Conservation (phyloP, 2,329 filamentous ascomycete genomes). For the Hirsutella rhossiliensis region DNA sequence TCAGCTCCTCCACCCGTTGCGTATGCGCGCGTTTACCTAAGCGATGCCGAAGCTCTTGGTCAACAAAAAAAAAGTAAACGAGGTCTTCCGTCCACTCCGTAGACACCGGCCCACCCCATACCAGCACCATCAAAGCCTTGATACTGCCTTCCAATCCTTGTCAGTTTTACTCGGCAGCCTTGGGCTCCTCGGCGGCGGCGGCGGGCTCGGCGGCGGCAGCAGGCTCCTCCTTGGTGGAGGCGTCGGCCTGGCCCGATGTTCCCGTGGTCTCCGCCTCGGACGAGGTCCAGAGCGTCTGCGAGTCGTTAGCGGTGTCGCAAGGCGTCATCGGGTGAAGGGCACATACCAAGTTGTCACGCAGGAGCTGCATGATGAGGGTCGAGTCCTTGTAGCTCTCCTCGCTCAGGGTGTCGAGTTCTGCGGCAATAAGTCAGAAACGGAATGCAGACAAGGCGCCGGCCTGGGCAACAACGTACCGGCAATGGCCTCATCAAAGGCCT, state of each 20-base stretch:
- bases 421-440: background rate
- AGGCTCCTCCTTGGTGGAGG: conserved; percentile 31
- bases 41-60: conserved; percentile 32
- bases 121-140: conserved; percentile 18
- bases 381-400: conserved; percentile 99
- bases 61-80: conserved; percentile 37
- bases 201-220: conserved; percentile 45
- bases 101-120: conserved; percentile 47
- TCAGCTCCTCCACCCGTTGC: conserved; percentile 21
- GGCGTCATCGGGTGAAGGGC: background rate
- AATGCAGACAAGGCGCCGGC: background rate
- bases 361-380: conserved; percentile 96
- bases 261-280: conserved; percentile 84
- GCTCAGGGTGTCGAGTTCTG: conserved; percentile 90
- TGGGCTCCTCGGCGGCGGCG: conserved; percentile 51
- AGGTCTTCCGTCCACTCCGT: conserved; percentile 50
- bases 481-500: conserved; percentile 98
- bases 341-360: conserved; percentile 87
- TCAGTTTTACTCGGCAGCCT: conserved; percentile 48
- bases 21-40: conserved; percentile 33
- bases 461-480: conserved; percentile 36
- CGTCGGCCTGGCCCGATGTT: conserved; percentile 35
- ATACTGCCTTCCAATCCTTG: conserved; percentile 14
- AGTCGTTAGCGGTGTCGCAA: conserved; percentile 14
- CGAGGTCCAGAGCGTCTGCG: conserved; percentile 94